Evolutionary conservation across 257 asterid genomes (phyloP).

Genomic region (Apocynum venetum): DNA sequence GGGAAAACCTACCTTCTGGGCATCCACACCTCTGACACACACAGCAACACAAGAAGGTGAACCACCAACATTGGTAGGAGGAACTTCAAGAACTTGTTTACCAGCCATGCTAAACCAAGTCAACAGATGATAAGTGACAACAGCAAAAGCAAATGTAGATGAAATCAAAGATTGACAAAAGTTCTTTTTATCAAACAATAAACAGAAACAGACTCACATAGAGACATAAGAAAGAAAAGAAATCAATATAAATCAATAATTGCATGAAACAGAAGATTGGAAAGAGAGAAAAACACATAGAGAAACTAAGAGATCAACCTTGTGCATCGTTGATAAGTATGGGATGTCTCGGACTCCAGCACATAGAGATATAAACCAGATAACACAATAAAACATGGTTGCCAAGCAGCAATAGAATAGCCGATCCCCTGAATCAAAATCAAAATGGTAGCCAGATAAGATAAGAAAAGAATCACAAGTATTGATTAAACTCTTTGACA

Average conservation of each 20-base stretch:
- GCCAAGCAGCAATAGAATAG: conserved; percentile 94
- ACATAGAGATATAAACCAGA: conserved; percentile 84
- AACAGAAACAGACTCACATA: neutral
- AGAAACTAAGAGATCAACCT: conserved; percentile 46
- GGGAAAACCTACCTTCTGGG: conserved; percentile 66
- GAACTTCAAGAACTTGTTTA: conserved; percentile 89
- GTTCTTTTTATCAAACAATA: neutral
- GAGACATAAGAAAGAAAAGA: neutral
- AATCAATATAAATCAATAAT: conserved; percentile 8
- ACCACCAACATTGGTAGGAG: conserved; percentile 82
- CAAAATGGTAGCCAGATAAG: conserved; percentile 15
- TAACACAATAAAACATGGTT: conserved; percentile 82
- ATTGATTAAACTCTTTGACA: conserved; percentile 16
- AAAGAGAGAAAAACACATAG: neutral
- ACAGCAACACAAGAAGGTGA: conserved; percentile 82
- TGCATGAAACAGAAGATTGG: neutral
- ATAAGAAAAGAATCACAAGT: conserved; percentile 5
- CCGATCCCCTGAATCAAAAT: conserved; percentile 85
- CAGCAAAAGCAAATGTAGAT: neutral
- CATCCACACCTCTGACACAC: conserved; percentile 83
- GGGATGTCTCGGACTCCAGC: conserved; percentile 86
- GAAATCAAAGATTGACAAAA: neutral
- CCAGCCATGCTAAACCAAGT: conserved; percentile 81
- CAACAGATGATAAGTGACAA: conserved; percentile 1
- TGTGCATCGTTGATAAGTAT: conserved; percentile 77